phyloP scores from a whole-genome alignment of 2,329 filamentous ascomycete species.

The Furcasterigmium sp. region DNA sequence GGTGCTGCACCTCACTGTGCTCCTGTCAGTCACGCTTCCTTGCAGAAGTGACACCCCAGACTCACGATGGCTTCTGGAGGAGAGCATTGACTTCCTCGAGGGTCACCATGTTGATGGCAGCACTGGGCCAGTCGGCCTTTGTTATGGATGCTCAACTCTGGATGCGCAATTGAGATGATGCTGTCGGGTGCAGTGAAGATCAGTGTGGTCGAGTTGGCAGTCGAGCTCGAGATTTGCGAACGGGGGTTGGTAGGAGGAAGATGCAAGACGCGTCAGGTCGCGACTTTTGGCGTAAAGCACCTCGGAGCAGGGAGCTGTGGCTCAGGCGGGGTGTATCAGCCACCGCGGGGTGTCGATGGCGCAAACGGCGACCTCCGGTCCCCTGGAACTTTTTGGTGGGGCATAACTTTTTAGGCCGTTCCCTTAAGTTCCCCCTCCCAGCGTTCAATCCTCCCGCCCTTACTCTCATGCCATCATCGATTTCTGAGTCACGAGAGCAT shows the following conservation, averaged over 20 bases:
- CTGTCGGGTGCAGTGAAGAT: no score
- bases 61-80: constrained; percentile 45
- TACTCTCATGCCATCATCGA: no score
- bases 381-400: not conserved
- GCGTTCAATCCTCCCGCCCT: no score
- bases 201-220: no score
- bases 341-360: constrained; percentile 2
- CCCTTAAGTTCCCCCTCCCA: no score
- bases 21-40: constrained; percentile 8
- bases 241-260: constrained; percentile 10
- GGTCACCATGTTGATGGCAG: constrained; percentile 29
- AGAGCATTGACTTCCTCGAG: constrained; percentile 38
- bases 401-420: not conserved
- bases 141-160: no score
- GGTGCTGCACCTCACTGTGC: constrained; percentile 25
- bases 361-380: no score
- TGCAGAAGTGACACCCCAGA: not conserved
- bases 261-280: constrained; percentile 16
- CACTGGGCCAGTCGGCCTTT: no score
- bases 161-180: no score
- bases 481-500: no score
- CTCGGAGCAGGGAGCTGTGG: constrained; percentile 5
- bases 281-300: constrained; percentile 28
- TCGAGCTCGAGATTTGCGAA: not conserved
- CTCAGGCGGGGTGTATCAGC: not conserved